Conservation (phyloP, 208 protist genomes). For the Crithidia brevicula region DNA sequence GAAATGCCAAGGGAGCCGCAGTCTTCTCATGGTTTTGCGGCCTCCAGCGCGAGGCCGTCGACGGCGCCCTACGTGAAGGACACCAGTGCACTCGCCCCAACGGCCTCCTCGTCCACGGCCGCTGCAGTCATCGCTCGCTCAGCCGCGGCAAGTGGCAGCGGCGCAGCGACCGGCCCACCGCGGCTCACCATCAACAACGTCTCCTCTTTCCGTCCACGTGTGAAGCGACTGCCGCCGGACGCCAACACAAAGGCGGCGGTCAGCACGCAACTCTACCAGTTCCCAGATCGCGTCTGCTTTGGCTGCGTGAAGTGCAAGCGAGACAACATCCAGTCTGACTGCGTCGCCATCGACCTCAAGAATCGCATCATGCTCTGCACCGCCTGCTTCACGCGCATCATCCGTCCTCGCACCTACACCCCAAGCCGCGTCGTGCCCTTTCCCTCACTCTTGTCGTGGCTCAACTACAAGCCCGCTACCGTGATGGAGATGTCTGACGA, state of each 20-base stretch:
- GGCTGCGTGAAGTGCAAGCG: slow-evolving; percentile 79
- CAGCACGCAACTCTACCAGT: slow-evolving; percentile 72
- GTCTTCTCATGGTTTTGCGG: slow-evolving; percentile 8
- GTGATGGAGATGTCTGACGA: slow-evolving; percentile 73
- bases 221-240: slow-evolving; percentile 79
- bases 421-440: slow-evolving; percentile 82
- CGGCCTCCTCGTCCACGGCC: slow-evolving; percentile 14
- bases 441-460: slow-evolving; percentile 84
- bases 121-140: slow-evolving; percentile 5
- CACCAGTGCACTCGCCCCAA: slow-evolving; percentile 6
- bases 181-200: slow-evolving; percentile 82
- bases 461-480: slow-evolving; percentile 72
- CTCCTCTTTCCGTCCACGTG: slow-evolving; percentile 52
- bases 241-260: slow-evolving; percentile 60
- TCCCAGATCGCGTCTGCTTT: slow-evolving; percentile 67
- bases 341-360: slow-evolving; percentile 63
- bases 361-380: slow-evolving; percentile 77
- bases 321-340: slow-evolving; percentile 79
- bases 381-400: slow-evolving; percentile 75
- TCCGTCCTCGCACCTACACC: slow-evolving; percentile 73
- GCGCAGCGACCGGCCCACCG: slow-evolving; percentile 14
- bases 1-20: slow-evolving; percentile 34
- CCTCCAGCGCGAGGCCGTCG: not conserved
- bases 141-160: not conserved
- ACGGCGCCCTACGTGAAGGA: slow-evolving; percentile 25